Conservation (phyloP, 371 early-diverging fungal genomes). For the Rhizopus microsporus region DNA sequence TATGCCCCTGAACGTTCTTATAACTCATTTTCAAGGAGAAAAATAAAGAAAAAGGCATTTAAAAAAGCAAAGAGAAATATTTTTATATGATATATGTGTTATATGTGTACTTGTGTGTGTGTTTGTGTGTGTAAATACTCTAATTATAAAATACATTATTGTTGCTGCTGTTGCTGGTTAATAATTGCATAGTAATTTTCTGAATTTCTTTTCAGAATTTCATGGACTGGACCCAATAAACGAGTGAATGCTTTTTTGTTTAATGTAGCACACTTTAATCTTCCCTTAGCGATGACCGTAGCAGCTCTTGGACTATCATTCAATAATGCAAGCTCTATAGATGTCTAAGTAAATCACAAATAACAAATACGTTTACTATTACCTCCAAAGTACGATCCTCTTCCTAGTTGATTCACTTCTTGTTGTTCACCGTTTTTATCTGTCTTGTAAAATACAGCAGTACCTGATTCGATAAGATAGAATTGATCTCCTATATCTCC, state of each 20-base stretch:
- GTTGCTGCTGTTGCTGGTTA: slow-evolving; percentile 29
- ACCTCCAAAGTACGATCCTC: slow-evolving; percentile 98
- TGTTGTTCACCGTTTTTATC: slow-evolving; percentile 73
- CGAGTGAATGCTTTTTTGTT: slow-evolving; percentile 91
- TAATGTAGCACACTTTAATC: slow-evolving; percentile 87
- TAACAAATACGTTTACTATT: slow-evolving; percentile 11
- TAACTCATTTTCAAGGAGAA: neutral
- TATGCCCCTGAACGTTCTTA: neutral
- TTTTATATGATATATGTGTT: neutral
- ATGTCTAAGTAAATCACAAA: neutral
- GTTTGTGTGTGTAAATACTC: neutral
- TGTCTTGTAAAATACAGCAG: slow-evolving; percentile 53
- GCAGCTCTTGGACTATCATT: slow-evolving; percentile 89
- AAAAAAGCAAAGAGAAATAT: too few species aligned
- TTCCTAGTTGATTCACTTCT: slow-evolving; percentile 71
- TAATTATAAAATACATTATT: neutral
- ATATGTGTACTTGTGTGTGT: too few species aligned
- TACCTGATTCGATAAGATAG: slow-evolving; percentile 86
- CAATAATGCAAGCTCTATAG: slow-evolving; percentile 83
- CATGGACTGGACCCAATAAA: slow-evolving; percentile 88
- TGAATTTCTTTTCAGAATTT: slow-evolving; percentile 87
- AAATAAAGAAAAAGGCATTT: too few species aligned
- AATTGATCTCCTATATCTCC: slow-evolving; percentile 69
- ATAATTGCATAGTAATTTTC: slow-evolving; percentile 65
- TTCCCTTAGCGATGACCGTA: slow-evolving; percentile 81